Percentiles rank a stretch among this genome's conserved stretches.
Conservation (phyloP, 306 rosid genomes). For the Casuarina glauca region DNA sequence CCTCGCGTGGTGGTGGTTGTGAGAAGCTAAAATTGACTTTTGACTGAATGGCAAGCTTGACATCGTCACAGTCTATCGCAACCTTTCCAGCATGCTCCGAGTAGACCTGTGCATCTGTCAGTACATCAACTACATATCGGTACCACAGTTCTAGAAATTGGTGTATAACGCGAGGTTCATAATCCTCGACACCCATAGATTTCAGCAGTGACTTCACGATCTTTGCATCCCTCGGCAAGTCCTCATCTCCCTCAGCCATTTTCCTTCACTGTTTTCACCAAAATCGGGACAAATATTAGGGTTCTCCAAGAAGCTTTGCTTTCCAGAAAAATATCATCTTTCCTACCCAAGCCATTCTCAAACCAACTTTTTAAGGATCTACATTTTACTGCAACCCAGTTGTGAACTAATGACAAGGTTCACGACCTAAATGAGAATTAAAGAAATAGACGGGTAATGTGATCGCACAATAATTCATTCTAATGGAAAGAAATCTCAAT, state of each 20-base stretch:
- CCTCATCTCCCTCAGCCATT: constrained; percentile 80
- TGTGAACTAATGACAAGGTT: neutral
- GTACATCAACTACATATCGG: constrained; percentile 79
- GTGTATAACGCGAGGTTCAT: constrained; percentile 79
- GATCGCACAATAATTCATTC: neutral
- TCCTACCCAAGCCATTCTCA: neutral
- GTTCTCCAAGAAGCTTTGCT: neutral
- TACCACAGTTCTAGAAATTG: constrained; percentile 93
- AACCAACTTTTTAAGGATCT: neutral
- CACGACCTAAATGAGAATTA: neutral
- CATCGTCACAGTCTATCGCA: constrained; percentile 78
- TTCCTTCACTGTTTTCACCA: neutral
- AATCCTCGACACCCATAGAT: constrained; percentile 91
- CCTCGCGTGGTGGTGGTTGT: constrained; percentile 98
- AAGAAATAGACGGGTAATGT: neutral
- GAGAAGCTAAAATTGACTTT: constrained; percentile 92
- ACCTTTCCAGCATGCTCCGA: constrained; percentile 87
- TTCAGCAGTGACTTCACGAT: constrained; percentile 72
- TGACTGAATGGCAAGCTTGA: constrained; percentile 90
- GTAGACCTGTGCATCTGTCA: constrained; percentile 89
- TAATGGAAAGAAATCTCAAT: neutral
- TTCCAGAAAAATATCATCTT: neutral
- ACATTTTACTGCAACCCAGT: neutral
- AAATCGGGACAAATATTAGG: constrained; percentile 1
- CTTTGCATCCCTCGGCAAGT: constrained; percentile 88